phyloP scores from a whole-genome alignment of 164 flowering plant species.

The Taxillus chinensis region DNA sequence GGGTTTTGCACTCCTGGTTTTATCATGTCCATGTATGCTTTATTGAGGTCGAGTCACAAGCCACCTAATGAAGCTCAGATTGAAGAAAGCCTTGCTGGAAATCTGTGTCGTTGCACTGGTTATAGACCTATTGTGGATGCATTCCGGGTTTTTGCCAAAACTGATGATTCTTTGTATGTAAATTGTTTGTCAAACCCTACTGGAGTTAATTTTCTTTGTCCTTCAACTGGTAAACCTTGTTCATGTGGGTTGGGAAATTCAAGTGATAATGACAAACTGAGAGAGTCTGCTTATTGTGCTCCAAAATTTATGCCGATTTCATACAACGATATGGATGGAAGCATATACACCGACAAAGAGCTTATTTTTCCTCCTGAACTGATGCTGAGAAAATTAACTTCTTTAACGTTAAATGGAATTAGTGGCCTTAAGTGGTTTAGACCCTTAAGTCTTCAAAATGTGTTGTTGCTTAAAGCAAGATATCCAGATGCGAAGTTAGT shows the following conservation, averaged over 20 bases:
- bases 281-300: constrained; percentile 10
- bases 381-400: constrained; percentile 41
- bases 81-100: constrained; percentile 91
- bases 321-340: constrained; percentile 68
- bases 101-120: constrained; percentile 97
- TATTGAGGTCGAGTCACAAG: constrained; percentile 58
- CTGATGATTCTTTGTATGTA: constrained; percentile 56
- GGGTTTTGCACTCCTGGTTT: constrained; percentile 99
- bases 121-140: constrained; percentile 95
- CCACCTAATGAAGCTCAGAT: constrained; percentile 81
- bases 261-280: constrained; percentile 9
- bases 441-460: constrained; percentile 55
- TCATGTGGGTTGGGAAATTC: constrained; percentile 47
- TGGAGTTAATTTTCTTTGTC: constrained; percentile 54
- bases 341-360: constrained; percentile 62
- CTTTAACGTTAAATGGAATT: constrained; percentile 54
- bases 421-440: constrained; percentile 84
- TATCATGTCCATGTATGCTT: constrained; percentile 93
- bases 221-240: constrained; percentile 91
- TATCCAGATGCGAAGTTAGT: constrained; percentile 76
- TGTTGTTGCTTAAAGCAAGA: constrained; percentile 57
- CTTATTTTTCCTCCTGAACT: constrained; percentile 97
- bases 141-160: constrained; percentile 90
- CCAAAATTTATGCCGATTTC: constrained; percentile 29
- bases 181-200: constrained; percentile 25